Base-by-base conservation (phyloP, 768 basidiomycete species). In the Pleurotus platypus region DNA sequence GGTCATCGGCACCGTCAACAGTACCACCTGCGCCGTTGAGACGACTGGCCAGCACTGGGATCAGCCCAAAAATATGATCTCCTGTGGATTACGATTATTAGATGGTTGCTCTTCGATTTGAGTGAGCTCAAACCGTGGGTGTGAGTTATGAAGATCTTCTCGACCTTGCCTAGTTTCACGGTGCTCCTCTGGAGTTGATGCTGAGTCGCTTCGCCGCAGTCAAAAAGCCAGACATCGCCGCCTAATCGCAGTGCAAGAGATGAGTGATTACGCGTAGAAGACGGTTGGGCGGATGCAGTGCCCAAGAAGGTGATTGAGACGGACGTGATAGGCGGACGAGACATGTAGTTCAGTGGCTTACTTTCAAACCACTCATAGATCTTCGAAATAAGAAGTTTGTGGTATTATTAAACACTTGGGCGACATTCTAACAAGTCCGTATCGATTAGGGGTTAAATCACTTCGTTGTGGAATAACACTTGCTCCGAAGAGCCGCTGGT, bases 91-190 rank as follows among this genome's bases (percentile, higher is more conserved):
- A 43, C 57, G 6, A 57, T 54, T 38, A 16, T 55, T 16, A 43
- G 46, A 2, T 38, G 18, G 16, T 24, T 37, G 43, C 37, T 27
- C 22, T 42, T 26, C 6, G 16, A 24, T 1, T 26, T 40, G 49
- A 38, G 35, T n/a, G 13, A 6, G 11, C 22, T 74, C 35, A 56
- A 20, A 90, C 92, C 92, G 72, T 94, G 93, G 0, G 89, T 89
- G 71, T 95, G 93, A 1, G 93, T 94, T 58, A 94, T 84, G 67
- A 94, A 93, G 24, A 95, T 82, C 69, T 92, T 92, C 58, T 81
- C 78, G 48, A 94, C 86, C 65, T 70, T 86, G 27, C 90, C 86
- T 85, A 91, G 87, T 69, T 84, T 89, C n/a, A 94, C 77, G 1
- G 56, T 62, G 59, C 87, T 89, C 67, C 79, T 83, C 69, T 91